Evolutionary conservation across 2,329 filamentous ascomycete genomes (phyloP), one percentile per base, ranked within the genome.

Genomic region (Podosphaera aphanis): DNA sequence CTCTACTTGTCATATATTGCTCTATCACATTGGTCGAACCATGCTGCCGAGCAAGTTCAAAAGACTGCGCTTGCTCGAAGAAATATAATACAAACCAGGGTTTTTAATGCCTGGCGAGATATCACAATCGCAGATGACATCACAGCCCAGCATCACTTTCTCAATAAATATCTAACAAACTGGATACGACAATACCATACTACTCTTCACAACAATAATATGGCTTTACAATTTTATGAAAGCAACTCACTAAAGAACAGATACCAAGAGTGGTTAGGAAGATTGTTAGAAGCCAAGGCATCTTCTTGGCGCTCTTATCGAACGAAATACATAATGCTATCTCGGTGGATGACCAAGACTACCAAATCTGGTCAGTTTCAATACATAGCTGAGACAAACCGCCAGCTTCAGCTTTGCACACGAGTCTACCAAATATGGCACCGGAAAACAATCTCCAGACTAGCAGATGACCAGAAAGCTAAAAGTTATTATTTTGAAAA

Each of bases 41-140:
- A 70, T 44, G 70, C 80, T 10, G 69, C 67, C 5, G 74, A 81
- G 13, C 73, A 83, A 55, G 65, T 75, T 15, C 69, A 74, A 50
- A 70, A 73, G 36, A 83, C 80, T 3, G 73, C 71, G 3, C 67
- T 74, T 37, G 83, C 81, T 18, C 70, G 79, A 50, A 67, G 74
- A 49, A 79, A 83, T 57, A 74, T 86, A 49, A 63, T 90, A 46
- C 68, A 77, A 46, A 73, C 71, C 11, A 71, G 73, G 46, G 77
- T 76, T 49, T 83, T 83, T 59, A 72, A 71, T 48, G 73, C 73
- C 6, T 84, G 79, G 79, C 67, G 71, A 21, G 68, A 74, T 48
- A 73, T 81, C 46, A 78, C 76, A 10, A 51, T 52, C 41, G 53
- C 54, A 13, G 59, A 56, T 42, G 57, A 59, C 46, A 54, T 67